Conservation (phyloP, 345 rosid species). For the Jatropha curcas region DNA sequence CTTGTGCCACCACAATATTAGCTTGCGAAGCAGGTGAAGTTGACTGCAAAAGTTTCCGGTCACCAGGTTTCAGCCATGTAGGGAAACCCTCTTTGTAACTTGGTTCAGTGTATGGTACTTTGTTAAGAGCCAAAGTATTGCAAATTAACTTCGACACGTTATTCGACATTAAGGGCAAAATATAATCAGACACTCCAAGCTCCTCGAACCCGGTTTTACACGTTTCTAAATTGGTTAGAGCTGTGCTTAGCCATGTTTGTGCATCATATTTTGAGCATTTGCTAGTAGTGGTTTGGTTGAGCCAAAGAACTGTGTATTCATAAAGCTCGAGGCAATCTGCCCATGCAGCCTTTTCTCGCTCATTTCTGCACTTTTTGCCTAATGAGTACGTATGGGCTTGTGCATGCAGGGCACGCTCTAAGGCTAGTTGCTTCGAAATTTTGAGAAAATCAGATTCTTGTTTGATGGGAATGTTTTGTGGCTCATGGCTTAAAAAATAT, state of each 20-base stretch:
- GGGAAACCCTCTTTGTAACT: constrained; percentile 28
- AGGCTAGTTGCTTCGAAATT: constrained; percentile 28
- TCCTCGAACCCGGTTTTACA: constrained; percentile 43
- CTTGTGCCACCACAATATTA: constrained; percentile 45
- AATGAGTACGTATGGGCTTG: constrained; percentile 12
- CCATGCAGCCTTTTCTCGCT: constrained; percentile 39
- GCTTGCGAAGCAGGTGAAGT: constrained; percentile 25
- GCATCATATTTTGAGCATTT: constrained; percentile 28
- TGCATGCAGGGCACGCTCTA: constrained; percentile 22
- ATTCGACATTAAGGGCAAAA: constrained; percentile 33
- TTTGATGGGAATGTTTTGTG: constrained; percentile 18
- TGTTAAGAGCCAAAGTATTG: constrained; percentile 40
- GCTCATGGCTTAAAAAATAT: constrained; percentile 32
- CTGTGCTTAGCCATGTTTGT: constrained; percentile 51
- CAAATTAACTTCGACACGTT: constrained; percentile 42
- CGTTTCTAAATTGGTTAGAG: constrained; percentile 41
- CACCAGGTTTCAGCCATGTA: constrained; percentile 36
- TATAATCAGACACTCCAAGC: constrained; percentile 34
- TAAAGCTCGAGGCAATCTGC: constrained; percentile 34
- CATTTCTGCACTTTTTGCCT: constrained; percentile 29
- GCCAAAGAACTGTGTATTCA: constrained; percentile 18
- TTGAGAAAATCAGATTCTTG: constrained; percentile 35
- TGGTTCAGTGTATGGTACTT: constrained; percentile 6
- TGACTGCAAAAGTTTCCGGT: constrained; percentile 40
- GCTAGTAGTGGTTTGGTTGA: constrained; percentile 29